Conservation (phyloP, 495 filamentous ascomycete genomes). For the Aspergillus olivimuriae region DNA sequence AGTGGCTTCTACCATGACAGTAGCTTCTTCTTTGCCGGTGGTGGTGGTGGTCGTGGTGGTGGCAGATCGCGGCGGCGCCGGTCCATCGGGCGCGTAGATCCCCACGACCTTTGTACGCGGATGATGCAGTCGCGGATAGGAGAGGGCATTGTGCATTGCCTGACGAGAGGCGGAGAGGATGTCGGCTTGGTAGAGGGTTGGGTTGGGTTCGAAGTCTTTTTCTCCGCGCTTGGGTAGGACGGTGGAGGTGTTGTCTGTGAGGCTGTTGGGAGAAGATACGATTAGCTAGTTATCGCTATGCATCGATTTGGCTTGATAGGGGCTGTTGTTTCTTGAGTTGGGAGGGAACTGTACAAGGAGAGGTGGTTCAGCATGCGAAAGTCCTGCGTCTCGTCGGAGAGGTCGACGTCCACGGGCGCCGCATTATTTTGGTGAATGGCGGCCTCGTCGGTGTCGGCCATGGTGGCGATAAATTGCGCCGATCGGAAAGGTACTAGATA, state of each 20-base stretch:
- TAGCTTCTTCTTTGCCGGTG: slow-evolving; percentile 7
- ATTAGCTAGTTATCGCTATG: no score
- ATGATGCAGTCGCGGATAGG: slow-evolving; percentile 59
- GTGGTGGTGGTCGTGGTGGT: no score
- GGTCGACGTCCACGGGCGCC: slow-evolving; percentile 50
- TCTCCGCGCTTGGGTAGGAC: slow-evolving; percentile 72
- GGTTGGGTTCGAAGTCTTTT: slow-evolving; percentile 95
- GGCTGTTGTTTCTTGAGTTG: no score
- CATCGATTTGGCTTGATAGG: no score
- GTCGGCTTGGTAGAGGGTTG: slow-evolving; percentile 69
- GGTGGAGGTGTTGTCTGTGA: slow-evolving; percentile 28
- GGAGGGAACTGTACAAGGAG: slow-evolving; percentile 40
- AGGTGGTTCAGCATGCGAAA: slow-evolving; percentile 67
- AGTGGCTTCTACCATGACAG: slow-evolving; percentile 11
- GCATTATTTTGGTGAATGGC: slow-evolving; percentile 24
- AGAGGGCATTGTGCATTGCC: slow-evolving; percentile 86
- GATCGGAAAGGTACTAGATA: no score
- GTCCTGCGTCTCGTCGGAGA: slow-evolving; percentile 82
- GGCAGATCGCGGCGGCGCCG: slow-evolving; percentile 17
- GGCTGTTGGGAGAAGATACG: no score
- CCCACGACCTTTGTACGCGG: slow-evolving; percentile 49
- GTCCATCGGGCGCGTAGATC: slow-evolving; percentile 42
- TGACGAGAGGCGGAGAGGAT: slow-evolving; percentile 72
- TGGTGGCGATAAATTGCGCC: slow-evolving; percentile 19
- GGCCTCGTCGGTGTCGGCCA: slow-evolving; percentile 48